Evolutionary conservation across 2,329 filamentous ascomycete species (phyloP).

Genomic region (Fusarium zealandicum): DNA sequence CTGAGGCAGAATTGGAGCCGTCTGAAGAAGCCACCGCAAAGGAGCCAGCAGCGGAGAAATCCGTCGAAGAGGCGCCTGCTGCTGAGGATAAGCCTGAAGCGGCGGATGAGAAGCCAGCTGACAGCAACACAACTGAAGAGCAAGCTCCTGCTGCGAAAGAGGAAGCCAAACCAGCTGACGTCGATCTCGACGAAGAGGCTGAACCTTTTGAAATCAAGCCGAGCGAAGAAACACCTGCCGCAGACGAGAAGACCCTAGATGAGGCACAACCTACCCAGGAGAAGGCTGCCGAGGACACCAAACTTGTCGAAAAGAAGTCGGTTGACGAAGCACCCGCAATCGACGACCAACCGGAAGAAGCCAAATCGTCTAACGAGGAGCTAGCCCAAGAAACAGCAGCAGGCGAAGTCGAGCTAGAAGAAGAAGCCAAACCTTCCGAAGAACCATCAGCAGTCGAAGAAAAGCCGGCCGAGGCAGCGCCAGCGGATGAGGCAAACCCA

Average conservation of each 20-base stretch:
- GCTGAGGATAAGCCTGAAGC: slow-evolving; percentile 2
- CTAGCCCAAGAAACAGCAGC: slow-evolving; percentile 2
- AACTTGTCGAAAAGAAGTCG: slow-evolving; percentile 9
- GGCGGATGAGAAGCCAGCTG: neutral
- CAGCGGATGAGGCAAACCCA: no score
- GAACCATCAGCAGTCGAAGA: slow-evolving; percentile 1
- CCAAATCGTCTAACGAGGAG: slow-evolving; percentile 10
- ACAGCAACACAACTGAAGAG: neutral
- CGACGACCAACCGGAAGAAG: neutral
- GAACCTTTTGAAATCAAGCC: slow-evolving; percentile 1
- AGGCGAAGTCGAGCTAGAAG: slow-evolving; percentile 1
- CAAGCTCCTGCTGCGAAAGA: neutral
- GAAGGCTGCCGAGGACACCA: neutral
- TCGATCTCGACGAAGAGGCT: slow-evolving; percentile 7
- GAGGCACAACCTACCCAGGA: neutral
- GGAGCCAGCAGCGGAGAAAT: neutral
- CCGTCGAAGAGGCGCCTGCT: neutral
- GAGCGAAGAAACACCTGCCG: neutral
- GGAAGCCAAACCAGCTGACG: neutral
- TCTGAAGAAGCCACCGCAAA: neutral
- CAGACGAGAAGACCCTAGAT: slow-evolving; percentile 7
- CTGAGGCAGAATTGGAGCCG: neutral
- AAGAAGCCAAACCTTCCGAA: neutral
- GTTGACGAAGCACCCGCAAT: neutral
- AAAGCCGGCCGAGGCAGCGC: slow-evolving; percentile 5